Evolutionary conservation across 2,329 filamentous ascomycete species (phyloP).

Genomic region (Truncatella angustata): DNA sequence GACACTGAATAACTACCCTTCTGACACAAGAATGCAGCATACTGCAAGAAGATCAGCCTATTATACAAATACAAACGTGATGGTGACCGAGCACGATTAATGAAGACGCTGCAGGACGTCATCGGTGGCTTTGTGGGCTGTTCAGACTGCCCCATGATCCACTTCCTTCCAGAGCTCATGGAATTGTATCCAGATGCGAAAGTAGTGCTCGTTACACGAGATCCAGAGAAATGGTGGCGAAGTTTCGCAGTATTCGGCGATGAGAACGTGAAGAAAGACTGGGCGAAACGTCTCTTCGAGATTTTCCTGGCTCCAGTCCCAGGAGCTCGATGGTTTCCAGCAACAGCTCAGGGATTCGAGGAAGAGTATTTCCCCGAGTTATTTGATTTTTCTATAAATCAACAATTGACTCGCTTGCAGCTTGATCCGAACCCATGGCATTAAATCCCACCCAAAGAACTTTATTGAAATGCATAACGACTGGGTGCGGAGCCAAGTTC

Average conservation of each 20-base stretch:
- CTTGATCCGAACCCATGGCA: background rate
- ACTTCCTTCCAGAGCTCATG: conserved; percentile 42
- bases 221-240: conserved; percentile 31
- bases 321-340: conserved; percentile 12
- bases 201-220: conserved; percentile 38
- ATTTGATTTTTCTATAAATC: background rate
- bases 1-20: background rate
- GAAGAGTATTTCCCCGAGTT: conserved; percentile 1
- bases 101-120: conserved; percentile 31
- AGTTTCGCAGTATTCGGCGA: conserved; percentile 19
- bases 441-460: background rate
- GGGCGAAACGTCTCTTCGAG: background rate
- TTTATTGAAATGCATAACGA: conserved; percentile 7
- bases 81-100: conserved; percentile 23
- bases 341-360: background rate
- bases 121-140: conserved; percentile 41
- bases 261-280: background rate
- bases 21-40: conserved; percentile 9
- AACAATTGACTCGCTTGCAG: background rate
- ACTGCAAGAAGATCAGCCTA: conserved; percentile 22
- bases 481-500: conserved; percentile 7
- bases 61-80: conserved; percentile 23
- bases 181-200: conserved; percentile 46
- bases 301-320: conserved; percentile 8
- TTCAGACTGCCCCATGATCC: conserved; percentile 39